Evolutionary conservation across 139 green algal species (phyloP), one percentile per base, ranked within the genome.

Genomic region (Auxenochlorella protothecoides): DNA sequence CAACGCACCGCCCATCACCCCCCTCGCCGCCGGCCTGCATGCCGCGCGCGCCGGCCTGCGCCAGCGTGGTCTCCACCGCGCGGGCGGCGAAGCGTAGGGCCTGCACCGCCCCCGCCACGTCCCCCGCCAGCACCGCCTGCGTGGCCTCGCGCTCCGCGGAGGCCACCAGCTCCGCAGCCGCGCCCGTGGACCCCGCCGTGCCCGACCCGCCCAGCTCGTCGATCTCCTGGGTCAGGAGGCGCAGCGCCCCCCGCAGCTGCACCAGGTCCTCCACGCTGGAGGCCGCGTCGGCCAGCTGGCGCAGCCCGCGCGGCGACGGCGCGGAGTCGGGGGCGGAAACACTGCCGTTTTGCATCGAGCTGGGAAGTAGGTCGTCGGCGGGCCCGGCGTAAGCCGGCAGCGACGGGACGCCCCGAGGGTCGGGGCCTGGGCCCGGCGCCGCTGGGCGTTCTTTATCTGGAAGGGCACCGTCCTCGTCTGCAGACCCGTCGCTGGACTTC

Each of bases 221-320:
- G 10, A 81, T 66, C 14, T 81, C 73, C 15, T 73, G 55, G 6
- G 74, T 76, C 52, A 80, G 54, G 51, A 63, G 56, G 27, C 76
- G 75, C 70, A 80, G 76, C 5, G 75, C 73, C 16, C 15, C 70
- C 55, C 70, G 64, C 75, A 80, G 73, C 11, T 57, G 27, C 10
- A 27, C 57, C 13, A 80, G 75, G 55, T 80, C 60, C 59, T 72
- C n/a, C 52, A 77, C 72, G 3, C 63, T 65, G 27, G 14, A 66
- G 57, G 27, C 57, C 0, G 27, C 27, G 27, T 44, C 57, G 27
- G 11, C 53, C 12, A 51, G 13, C 53, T 13, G 14, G 5, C 57
- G 27, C 68, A 56, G 55, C 8, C 55, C 7, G 16, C 54, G 66
- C 66, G 15, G 54, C 53, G 5, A 6, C 65, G 9, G 64, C 13